Conservation (phyloP, 768 basidiomycete species). For the Leccinum subgranulosum region DNA sequence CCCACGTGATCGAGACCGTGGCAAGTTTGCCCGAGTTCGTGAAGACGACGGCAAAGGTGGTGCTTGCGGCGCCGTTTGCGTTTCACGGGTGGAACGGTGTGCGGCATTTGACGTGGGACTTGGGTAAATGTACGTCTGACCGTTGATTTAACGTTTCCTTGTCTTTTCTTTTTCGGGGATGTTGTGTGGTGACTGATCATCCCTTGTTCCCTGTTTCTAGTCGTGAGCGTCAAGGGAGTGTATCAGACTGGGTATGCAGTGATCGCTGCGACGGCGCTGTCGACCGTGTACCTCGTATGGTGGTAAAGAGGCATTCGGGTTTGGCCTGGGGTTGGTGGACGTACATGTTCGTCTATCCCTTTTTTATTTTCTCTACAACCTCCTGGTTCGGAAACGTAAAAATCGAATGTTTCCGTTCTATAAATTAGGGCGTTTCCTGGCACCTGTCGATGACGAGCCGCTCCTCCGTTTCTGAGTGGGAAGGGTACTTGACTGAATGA, state of each 20-base stretch:
- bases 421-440: background rate
- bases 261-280: slow-evolving; percentile 70
- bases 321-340: slow-evolving; percentile 8
- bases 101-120: slow-evolving; percentile 89
- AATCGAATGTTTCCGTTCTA: background rate
- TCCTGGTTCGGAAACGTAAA: background rate
- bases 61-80: slow-evolving; percentile 84
- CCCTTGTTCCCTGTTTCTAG: slow-evolving; percentile 37
- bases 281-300: slow-evolving; percentile 61
- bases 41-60: slow-evolving; percentile 72
- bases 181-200: background rate
- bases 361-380: background rate
- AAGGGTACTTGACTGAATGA: background rate
- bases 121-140: slow-evolving; percentile 71
- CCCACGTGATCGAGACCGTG: slow-evolving; percentile 70
- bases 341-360: background rate
- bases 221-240: slow-evolving; percentile 74
- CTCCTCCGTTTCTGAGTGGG: background rate
- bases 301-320: slow-evolving; percentile 17
- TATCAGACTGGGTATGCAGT: slow-evolving; percentile 85
- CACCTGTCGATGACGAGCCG: background rate
- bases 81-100: slow-evolving; percentile 91
- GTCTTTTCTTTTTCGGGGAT: background rate
- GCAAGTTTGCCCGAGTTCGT: slow-evolving; percentile 69
- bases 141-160: background rate